A percentile compares a stretch with the other conserved stretches of the same genome.
Evolutionary conservation across 2,329 filamentous ascomycete genomes (phyloP).

Genomic region (Onygenales sp.): DNA sequence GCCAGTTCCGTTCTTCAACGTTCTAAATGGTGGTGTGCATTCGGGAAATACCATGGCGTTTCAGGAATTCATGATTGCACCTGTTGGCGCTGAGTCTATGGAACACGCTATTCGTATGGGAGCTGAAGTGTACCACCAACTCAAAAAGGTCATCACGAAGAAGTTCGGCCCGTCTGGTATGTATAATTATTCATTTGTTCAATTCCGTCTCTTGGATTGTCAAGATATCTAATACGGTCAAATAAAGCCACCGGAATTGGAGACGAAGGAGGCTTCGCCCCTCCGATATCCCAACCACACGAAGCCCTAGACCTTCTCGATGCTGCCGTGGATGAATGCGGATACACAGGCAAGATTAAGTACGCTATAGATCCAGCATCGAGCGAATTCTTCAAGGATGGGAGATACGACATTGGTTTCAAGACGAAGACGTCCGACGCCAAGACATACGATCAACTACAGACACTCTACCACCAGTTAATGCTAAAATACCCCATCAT

Average conservation of each 20-base stretch:
- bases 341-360: conserved; percentile 25
- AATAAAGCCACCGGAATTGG: conserved; percentile 22
- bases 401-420: conserved; percentile 29
- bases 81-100: conserved; percentile 15
- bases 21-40: conserved; percentile 44
- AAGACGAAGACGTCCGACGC: conserved; percentile 20
- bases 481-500: conserved; percentile 29
- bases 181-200: not conserved
- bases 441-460: conserved; percentile 19
- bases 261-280: conserved; percentile 29
- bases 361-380: conserved; percentile 35
- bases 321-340: conserved; percentile 17
- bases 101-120: conserved; percentile 21
- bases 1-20: conserved; percentile 50
- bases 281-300: conserved; percentile 24
- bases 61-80: conserved; percentile 32
- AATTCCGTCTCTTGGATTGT: not conserved
- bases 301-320: conserved; percentile 26
- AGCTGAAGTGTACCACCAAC: conserved; percentile 23
- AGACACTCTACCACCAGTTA: conserved; percentile 22
- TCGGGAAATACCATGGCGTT: conserved; percentile 40
- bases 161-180: conserved; percentile 21
- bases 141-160: conserved; percentile 22
- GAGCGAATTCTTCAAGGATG: conserved; percentile 27
- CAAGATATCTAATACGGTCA: not conserved